Evolutionary conservation across 2,329 filamentous ascomycete species (phyloP).

Genomic region (Trichoderma sp.): DNA sequence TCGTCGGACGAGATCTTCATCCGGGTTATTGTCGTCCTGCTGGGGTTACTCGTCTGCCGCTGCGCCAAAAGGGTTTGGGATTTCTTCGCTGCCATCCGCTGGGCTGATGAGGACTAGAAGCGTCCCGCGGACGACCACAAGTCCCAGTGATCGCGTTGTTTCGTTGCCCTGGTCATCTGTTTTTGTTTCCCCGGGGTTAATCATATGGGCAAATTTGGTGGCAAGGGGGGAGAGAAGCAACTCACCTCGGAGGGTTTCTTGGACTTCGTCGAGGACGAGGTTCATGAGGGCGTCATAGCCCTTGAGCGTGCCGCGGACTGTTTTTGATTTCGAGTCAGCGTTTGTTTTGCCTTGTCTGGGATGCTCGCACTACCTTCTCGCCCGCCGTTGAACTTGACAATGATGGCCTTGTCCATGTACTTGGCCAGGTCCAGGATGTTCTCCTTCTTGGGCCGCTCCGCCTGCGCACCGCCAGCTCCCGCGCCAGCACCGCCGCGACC

Average conservation of each 20-base stretch:
- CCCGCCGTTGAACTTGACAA: constrained; percentile 95
- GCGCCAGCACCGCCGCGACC: constrained; percentile 49
- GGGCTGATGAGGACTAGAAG: constrained; percentile 91
- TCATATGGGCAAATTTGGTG: too few relatives aligned
- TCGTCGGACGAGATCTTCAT: too few relatives aligned
- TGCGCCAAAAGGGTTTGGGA: constrained; percentile 88
- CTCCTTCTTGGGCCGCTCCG: constrained; percentile 92
- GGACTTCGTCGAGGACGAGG: constrained; percentile 89
- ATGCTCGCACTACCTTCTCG: constrained; percentile 65
- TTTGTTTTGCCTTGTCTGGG: constrained; percentile 31
- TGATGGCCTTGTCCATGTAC: constrained; percentile 96
- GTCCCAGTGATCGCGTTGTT: constrained; percentile 74
- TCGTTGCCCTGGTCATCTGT: constrained; percentile 92
- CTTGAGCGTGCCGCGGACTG: constrained; percentile 87
- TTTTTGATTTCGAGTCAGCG: not conserved
- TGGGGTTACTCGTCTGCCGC: constrained; percentile 61
- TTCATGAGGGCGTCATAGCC: constrained; percentile 99
- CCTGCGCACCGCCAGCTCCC: constrained; percentile 48
- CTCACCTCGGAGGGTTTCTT: constrained; percentile 82
- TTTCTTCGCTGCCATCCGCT: constrained; percentile 91
- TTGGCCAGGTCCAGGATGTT: constrained; percentile 94
- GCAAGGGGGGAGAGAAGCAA: not conserved
- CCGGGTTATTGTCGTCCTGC: not conserved
- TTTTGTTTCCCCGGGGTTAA: not conserved
- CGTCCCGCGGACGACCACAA: constrained; percentile 89